These are phyloP conservation scores for Talaromyces proteolyticus DNA, from an alignment of 495 filamentous ascomycete genomes.

Conservation along the genomic window DNA sequence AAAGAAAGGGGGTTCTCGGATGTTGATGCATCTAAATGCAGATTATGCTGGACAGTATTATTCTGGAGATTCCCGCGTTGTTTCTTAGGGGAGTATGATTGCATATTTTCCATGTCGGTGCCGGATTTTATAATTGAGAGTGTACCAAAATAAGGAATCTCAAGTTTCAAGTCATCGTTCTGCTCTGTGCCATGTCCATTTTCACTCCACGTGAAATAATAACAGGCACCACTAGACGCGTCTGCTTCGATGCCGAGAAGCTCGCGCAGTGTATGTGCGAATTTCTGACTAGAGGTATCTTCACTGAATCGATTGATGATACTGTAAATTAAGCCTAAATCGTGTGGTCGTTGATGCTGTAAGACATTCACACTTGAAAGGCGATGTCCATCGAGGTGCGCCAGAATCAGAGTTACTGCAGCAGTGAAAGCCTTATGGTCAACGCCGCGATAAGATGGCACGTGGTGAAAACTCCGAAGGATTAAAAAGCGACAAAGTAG, in stretches of 20 bases:
- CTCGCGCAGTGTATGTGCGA: slow-evolving; percentile 23
- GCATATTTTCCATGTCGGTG: neutral
- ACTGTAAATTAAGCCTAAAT: slow-evolving; percentile 14
- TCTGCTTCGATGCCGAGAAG: slow-evolving; percentile 22
- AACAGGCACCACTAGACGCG: slow-evolving; percentile 20
- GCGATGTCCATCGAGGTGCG: slow-evolving; percentile 30
- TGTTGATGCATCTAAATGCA: too few species aligned
- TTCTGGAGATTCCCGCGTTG: too few species aligned
- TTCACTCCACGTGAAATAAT: slow-evolving; percentile 27
- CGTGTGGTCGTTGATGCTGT: slow-evolving; percentile 25
- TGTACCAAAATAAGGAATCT: slow-evolving; percentile 31
- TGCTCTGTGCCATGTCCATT: neutral
- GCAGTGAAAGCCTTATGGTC: slow-evolving; percentile 46
- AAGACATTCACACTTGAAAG: slow-evolving; percentile 16
- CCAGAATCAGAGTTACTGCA: slow-evolving; percentile 36
- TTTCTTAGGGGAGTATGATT: too few species aligned
- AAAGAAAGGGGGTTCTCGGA: too few species aligned
- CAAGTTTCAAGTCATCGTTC: slow-evolving; percentile 9
- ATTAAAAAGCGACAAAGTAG: slow-evolving; percentile 31
- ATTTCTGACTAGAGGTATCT: slow-evolving; percentile 21
- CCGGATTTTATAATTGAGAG: slow-evolving; percentile 22
- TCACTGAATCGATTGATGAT: slow-evolving; percentile 33
- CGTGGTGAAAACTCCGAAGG: slow-evolving; percentile 26
- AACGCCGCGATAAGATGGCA: slow-evolving; percentile 38
- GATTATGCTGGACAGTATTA: too few species aligned